Base-by-base conservation (phyloP, 441 rosid genomes). In the Aleurites moluccanus region DNA sequence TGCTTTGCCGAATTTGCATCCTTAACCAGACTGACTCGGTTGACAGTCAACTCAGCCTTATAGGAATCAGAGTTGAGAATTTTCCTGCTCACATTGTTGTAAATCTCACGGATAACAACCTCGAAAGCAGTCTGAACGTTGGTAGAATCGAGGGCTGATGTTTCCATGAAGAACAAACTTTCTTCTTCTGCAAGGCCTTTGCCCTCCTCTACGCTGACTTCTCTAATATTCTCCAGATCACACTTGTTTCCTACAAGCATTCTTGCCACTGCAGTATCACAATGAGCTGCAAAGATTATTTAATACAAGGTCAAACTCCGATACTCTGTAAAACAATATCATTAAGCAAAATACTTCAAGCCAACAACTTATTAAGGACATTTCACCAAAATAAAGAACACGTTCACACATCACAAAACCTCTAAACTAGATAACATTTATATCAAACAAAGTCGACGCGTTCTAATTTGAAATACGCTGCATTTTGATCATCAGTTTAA, bases 171-270 rank as follows among this genome's bases (percentile, higher is more conserved):
- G 86, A 90, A 93, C 68, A 95, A 49, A 0, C 89, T 92, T 84
- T 90, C 92, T 68, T 85, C 91, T 81, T 93, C 95, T 0, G 99
- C 97, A 0, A 95, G 87, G 78, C 77, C 84, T 74, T 88, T 88
- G 53, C 92, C 97, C 75, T 95, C 98, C 70, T 91, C 94, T 18
- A 75, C 77, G 67, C 88, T 89, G 40, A 93, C 87, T 15, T 89
- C 97, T 79, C 97, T 86, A 1, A 92, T 91, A 63, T 84, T 87
- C 56, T 90, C 95, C 80, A 95, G 75, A 81, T 92, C 99, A 57
- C 96, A 86, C 79, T 94, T 94, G 90, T 94, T 94, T 64, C 97
- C 98, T 2, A 94, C 99, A 75, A 92, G 90, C 98, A 93, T 95
- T 76, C 84, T 88, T 1, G 92, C 92, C 53, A 87, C 82, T 0